Evolutionary conservation across 495 filamentous ascomycete genomes (phyloP).

Genomic region (Daldinia loculata): DNA sequence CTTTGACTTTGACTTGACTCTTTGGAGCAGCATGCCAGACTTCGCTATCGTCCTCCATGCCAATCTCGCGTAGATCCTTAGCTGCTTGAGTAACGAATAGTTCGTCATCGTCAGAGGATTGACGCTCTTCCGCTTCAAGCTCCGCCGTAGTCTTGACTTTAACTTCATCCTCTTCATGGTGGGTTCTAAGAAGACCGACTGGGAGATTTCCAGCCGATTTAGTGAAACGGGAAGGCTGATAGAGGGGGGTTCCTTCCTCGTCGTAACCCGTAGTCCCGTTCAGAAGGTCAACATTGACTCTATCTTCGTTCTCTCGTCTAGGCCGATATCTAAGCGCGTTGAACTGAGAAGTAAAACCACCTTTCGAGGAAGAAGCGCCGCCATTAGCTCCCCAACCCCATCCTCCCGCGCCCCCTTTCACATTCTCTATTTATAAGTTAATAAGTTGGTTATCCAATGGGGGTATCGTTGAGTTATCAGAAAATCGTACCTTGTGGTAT

Average conservation of each 20-base stretch:
- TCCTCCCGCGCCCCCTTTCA: constrained; percentile 48
- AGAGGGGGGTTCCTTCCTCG: constrained; percentile 38
- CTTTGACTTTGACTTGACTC: constrained; percentile 38
- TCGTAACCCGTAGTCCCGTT: constrained; percentile 45
- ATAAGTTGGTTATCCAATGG: constrained; percentile 7
- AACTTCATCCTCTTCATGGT: constrained; percentile 61
- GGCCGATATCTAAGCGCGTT: constrained; percentile 39
- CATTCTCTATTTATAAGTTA: constrained; percentile 36
- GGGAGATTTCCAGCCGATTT: constrained; percentile 49
- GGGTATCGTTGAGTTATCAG: background rate
- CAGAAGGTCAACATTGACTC: constrained; percentile 56
- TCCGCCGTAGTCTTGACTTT: constrained; percentile 64
- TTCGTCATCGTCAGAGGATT: constrained; percentile 54
- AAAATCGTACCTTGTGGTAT: constrained; percentile 45
- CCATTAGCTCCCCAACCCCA: constrained; percentile 46
- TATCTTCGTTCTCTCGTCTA: constrained; percentile 42
- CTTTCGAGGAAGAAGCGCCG: constrained; percentile 39
- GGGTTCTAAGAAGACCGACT: constrained; percentile 61
- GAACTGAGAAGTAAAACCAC: constrained; percentile 42
- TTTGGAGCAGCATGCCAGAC: constrained; percentile 48
- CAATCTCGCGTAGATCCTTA: constrained; percentile 46
- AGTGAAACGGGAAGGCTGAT: constrained; percentile 43
- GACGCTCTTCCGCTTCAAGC: constrained; percentile 53
- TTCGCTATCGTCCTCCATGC: constrained; percentile 47
- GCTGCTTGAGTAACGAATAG: constrained; percentile 50